Evolutionary conservation across 2,329 filamentous ascomycete species (phyloP).

Genomic region (Harringtonia lauricola): DNA sequence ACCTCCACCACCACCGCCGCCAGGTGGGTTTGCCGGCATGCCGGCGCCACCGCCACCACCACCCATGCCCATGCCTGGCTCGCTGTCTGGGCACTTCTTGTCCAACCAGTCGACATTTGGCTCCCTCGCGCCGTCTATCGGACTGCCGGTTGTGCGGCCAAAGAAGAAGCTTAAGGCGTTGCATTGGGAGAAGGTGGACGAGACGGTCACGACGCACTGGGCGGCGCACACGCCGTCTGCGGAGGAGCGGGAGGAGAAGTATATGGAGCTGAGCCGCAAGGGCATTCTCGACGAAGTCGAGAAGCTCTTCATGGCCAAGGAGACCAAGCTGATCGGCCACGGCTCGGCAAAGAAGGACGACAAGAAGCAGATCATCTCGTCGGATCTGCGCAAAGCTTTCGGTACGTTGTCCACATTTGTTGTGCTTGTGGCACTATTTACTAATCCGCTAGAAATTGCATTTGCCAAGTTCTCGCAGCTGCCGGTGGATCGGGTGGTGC

Average conservation of each 20-base stretch:
- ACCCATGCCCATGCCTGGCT: constrained; percentile 44
- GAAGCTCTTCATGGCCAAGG: constrained; percentile 93
- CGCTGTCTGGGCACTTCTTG: constrained; percentile 67
- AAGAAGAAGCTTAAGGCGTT: constrained; percentile 99
- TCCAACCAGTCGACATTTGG: constrained; percentile 48
- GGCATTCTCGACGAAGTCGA: constrained; percentile 97
- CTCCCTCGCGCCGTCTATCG: constrained; percentile 42
- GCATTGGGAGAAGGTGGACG: constrained; percentile 98
- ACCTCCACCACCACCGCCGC: constrained; percentile 27
- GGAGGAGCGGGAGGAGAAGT: constrained; percentile 89
- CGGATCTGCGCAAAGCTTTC: constrained; percentile 79
- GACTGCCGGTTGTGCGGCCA: constrained; percentile 70
- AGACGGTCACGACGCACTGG: constrained; percentile 86
- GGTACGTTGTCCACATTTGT: constrained; percentile 33
- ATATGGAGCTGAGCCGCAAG: constrained; percentile 82
- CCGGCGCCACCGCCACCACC: constrained; percentile 26
- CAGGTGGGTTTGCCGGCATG: constrained; percentile 19
- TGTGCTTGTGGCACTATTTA: background rate
- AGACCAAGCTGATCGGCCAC: constrained; percentile 77
- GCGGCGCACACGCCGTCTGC: constrained; percentile 75
- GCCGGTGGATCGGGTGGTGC: constrained; percentile 73
- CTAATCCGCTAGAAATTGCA: constrained; percentile 58
- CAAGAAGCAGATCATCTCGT: constrained; percentile 94
- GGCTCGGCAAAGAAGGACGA: constrained; percentile 69
- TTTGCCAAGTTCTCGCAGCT: constrained; percentile 86